Conservation (phyloP, 495 filamentous ascomycete genomes). For the Neurospora terricola region DNA sequence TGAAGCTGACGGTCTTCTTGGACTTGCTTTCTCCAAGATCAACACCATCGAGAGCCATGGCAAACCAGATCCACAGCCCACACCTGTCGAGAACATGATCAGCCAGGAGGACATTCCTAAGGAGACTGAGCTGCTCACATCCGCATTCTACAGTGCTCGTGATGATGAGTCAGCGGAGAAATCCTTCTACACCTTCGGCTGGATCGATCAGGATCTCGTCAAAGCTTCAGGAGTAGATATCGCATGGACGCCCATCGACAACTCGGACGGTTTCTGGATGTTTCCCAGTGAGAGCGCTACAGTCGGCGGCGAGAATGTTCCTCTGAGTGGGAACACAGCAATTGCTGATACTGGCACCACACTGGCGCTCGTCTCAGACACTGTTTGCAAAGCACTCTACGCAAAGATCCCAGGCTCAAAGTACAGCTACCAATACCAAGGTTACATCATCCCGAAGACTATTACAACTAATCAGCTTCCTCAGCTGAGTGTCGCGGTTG, state of each 20-base stretch:
- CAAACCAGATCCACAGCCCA: constrained; percentile 46
- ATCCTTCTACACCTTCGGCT: constrained; percentile 75
- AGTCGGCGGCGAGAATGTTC: constrained; percentile 50
- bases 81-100: constrained; percentile 72
- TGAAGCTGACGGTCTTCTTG: constrained; percentile 62
- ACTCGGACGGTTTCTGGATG: constrained; percentile 63
- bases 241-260: constrained; percentile 57
- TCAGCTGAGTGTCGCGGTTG: constrained; percentile 57
- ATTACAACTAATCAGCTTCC: constrained; percentile 52
- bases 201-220: constrained; percentile 57
- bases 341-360: constrained; percentile 76
- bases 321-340: constrained; percentile 54
- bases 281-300: constrained; percentile 51
- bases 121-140: constrained; percentile 59
- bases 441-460: constrained; percentile 54
- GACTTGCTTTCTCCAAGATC: constrained; percentile 59
- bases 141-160: constrained; percentile 55
- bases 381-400: constrained; percentile 58
- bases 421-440: constrained; percentile 56
- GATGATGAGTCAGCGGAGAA: constrained; percentile 38
- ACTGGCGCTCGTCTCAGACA: constrained; percentile 59
- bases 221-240: constrained; percentile 42
- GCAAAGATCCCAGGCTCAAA: constrained; percentile 55
- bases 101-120: constrained; percentile 53
- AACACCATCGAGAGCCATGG: constrained; percentile 50